Evolutionary conservation across 1,139 yeast genomes (phyloP).

Genomic region (Ogataea hybrid): DNA sequence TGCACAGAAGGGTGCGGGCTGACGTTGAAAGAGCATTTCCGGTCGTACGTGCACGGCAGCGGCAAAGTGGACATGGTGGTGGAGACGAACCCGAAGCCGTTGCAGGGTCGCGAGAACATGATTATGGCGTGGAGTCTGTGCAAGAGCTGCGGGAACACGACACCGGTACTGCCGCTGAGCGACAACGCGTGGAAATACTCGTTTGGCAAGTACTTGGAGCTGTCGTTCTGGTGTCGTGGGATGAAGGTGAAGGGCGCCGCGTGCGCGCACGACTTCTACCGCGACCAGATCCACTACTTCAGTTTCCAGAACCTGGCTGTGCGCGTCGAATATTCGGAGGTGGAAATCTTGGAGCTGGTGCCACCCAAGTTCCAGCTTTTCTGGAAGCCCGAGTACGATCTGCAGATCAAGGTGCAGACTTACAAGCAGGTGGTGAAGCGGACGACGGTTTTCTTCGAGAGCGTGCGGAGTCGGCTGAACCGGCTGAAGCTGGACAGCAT

Average conservation of each 20-base stretch:
- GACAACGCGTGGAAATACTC: conserved; percentile 89
- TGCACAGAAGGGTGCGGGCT: conserved; percentile 88
- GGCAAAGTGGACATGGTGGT: conserved; percentile 79
- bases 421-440: conserved; percentile 54
- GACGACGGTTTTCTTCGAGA: conserved; percentile 62
- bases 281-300: conserved; percentile 80
- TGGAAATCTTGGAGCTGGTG: conserved; percentile 74
- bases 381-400: conserved; percentile 74
- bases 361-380: conserved; percentile 72
- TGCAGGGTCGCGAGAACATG: conserved; percentile 63
- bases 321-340: conserved; percentile 69
- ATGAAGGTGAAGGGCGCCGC: conserved; percentile 47
- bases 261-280: conserved; percentile 78
- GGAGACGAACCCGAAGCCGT: conserved; percentile 54
- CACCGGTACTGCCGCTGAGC: conserved; percentile 84
- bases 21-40: conserved; percentile 67
- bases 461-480: conserved; percentile 67
- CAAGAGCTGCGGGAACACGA: conserved; percentile 68
- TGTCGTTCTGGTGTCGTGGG: conserved; percentile 73
- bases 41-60: conserved; percentile 85
- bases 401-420: conserved; percentile 64
- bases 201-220: conserved; percentile 87
- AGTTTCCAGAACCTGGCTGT: conserved; percentile 80
- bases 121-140: conserved; percentile 93
- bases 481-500: conserved; percentile 80